Base-by-base conservation (phyloP, 2,329 filamentous ascomycete genomes). In the Aspergillus sp. region DNA sequence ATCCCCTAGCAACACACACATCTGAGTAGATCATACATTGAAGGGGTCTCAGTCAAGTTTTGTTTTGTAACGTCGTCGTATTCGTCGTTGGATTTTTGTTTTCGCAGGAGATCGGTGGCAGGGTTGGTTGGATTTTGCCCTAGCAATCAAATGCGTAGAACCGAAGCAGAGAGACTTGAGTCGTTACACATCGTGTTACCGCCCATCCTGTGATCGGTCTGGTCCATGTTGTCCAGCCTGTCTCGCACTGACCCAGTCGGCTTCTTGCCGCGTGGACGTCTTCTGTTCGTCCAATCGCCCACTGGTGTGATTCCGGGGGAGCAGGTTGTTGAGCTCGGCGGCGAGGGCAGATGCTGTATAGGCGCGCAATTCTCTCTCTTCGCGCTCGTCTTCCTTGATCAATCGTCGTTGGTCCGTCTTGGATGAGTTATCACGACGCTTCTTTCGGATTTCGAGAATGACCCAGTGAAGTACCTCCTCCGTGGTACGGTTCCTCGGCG, bases 381-480 rank as follows among this genome's bases (percentile, higher is more conserved):
- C 80, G 18, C 80, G 76, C 54, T 81, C 79, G 57, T 82, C 80
- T 62, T 82, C 80, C 63, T 78, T 78, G 57, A 77, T 68, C 47
- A 82, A 62, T 31, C 78, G 77, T 52, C 71, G 71, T 60, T 90
- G 88, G 69, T 96, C 89, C 18, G 73, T 63, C 80, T 97, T 96
- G 74, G 84, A 83, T 83, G 96, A 86, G 77, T 96, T 93, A 69
- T 87, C 84, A 54, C 95, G 88, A 69, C 94, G 90, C 70, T 94
- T 85, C 63, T 87, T 86, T 70, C 91, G 91, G 71, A 99, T 95
- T 79, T 98, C 95, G 67, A 93, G 88, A 78, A 95, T 89, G 63
- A 97, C 92, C 81, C 93, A 93, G 16, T 96, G 84, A 62, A 98
- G 83, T 6, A 96, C 94, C 64, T 95, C 90, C 75, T 99, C 95